phyloP scores from a whole-genome alignment of 345 rosid species.

The Brassica cretica region DNA sequence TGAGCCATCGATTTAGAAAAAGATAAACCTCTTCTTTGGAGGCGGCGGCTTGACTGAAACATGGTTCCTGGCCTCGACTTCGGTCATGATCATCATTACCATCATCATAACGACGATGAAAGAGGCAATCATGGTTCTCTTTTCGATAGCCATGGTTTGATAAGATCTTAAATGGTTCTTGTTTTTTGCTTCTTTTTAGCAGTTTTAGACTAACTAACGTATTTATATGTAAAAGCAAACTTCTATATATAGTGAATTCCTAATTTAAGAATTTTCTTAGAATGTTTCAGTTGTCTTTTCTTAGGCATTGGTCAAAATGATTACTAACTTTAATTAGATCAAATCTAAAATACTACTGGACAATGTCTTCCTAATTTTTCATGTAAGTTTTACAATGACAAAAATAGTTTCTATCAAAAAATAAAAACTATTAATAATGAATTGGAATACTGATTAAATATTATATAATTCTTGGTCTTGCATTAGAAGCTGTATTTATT shows the following conservation, averaged over 20 bases:
- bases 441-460: background rate
- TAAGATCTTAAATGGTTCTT: slow-evolving; percentile 29
- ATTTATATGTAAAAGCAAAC: slow-evolving; percentile 18
- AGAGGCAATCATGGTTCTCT: slow-evolving; percentile 30
- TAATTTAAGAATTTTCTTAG: slow-evolving; percentile 6
- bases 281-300: slow-evolving; percentile 27
- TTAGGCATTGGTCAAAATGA: slow-evolving; percentile 18
- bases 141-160: slow-evolving; percentile 35
- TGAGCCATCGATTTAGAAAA: slow-evolving; percentile 29
- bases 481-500: background rate
- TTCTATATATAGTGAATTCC: slow-evolving; percentile 27
- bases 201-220: background rate
- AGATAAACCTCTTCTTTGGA: background rate
- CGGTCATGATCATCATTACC: slow-evolving; percentile 26
- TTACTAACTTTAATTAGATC: slow-evolving; percentile 3
- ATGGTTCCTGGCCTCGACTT: slow-evolving; percentile 33
- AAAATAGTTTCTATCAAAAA: background rate
- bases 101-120: slow-evolving; percentile 34
- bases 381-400: background rate
- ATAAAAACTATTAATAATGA: background rate
- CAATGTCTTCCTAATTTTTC: background rate
- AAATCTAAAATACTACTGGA: slow-evolving; percentile 18
- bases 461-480: background rate
- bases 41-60: slow-evolving; percentile 28
- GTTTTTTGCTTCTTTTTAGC: background rate